Base-by-base conservation (phyloP, 257 asterid species). In the Gentiana macrophylla region DNA sequence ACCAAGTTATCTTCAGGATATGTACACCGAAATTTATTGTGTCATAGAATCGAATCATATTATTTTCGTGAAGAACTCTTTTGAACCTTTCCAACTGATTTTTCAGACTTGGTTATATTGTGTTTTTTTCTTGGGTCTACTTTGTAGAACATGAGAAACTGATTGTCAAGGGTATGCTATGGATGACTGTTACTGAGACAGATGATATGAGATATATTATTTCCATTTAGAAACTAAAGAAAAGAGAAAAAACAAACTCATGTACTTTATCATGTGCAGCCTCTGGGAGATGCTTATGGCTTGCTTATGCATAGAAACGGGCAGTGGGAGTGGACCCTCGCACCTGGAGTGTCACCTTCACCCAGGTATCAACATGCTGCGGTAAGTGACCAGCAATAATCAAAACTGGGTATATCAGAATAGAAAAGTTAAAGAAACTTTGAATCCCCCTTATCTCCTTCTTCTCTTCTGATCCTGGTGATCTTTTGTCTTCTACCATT, bases 261-360 rank as follows among this genome's bases (percentile, higher is more conserved):
- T 15, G 24, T 24, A 24, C 24, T 24, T 24, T 24, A 24, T 24
- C 64, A 49, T 80, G 35, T 70, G 63, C 82, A 88, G 97, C 94
- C 95, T 41, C 73, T 85, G 67, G 80, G 88, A 67, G 96, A 88
- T 84, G 95, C 99, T 64, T 92, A 88, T 69, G 97, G 97, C 71
- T 73, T 92, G 77, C 97, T 92, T 62, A 85, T 88, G 99, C 99
- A 92, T 72, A 83, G 99, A 74, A 92, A 80, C 77, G 99, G 95
- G 47, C 77, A 78, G 58, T 92, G 99, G 99, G 99, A 88, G 66
- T 92, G 99, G 99, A 92, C 99, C 67, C 94, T 81, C 64, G 97
- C 98, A 55, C 98, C 98, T 33, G 98, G 98, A 64, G 93, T 91
- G 51, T 84, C 96, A 61, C 96, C 98, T 69, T 82, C 98, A 2